phyloP scores from a whole-genome alignment of 2,329 filamentous ascomycete species.

The Immersiporthe knoxdaviesiana region DNA sequence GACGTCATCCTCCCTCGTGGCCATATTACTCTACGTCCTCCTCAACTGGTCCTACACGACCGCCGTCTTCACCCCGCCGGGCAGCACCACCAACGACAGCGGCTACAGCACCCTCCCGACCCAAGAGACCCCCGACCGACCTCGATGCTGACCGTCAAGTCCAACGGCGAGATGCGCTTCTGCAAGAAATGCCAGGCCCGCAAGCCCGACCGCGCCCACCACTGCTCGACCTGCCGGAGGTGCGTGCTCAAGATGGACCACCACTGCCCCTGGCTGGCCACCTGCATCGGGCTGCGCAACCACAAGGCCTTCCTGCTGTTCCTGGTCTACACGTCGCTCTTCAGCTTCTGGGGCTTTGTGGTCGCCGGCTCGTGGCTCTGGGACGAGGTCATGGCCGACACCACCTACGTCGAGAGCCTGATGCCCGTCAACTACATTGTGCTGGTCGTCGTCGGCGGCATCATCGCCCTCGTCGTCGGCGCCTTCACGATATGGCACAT shows the following conservation, averaged over 20 bases:
- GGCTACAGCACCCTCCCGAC: slow-evolving; percentile 84
- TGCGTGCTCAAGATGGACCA: slow-evolving; percentile 99
- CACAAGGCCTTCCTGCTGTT: slow-evolving; percentile 96
- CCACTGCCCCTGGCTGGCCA: slow-evolving; percentile 97
- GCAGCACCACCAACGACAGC: slow-evolving; percentile 65
- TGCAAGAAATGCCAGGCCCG: slow-evolving; percentile 97
- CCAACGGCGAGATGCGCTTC: slow-evolving; percentile 82
- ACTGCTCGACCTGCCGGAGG: slow-evolving; percentile 91
- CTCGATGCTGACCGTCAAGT: slow-evolving; percentile 88
- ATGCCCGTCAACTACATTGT: slow-evolving; percentile 92
- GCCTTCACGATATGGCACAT: slow-evolving; percentile 95
- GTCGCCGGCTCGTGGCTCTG: slow-evolving; percentile 82
- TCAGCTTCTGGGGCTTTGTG: slow-evolving; percentile 81
- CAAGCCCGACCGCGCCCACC: slow-evolving; percentile 94
- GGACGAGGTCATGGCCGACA: slow-evolving; percentile 75
- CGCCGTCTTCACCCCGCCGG: slow-evolving; percentile 91
- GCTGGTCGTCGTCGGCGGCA: slow-evolving; percentile 82
- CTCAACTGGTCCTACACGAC: slow-evolving; percentile 89
- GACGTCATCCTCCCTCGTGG: slow-evolving; percentile 61
- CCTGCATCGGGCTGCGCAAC: slow-evolving; percentile 90
- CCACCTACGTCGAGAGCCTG: slow-evolving; percentile 72
- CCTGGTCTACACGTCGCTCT: slow-evolving; percentile 83
- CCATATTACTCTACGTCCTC: slow-evolving; percentile 72
- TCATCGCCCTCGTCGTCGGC: slow-evolving; percentile 86
- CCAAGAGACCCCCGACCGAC: slow-evolving; percentile 62